Evolutionary conservation across 2,329 filamentous ascomycete genomes (phyloP).

Genomic region (Calycina herbarum): DNA sequence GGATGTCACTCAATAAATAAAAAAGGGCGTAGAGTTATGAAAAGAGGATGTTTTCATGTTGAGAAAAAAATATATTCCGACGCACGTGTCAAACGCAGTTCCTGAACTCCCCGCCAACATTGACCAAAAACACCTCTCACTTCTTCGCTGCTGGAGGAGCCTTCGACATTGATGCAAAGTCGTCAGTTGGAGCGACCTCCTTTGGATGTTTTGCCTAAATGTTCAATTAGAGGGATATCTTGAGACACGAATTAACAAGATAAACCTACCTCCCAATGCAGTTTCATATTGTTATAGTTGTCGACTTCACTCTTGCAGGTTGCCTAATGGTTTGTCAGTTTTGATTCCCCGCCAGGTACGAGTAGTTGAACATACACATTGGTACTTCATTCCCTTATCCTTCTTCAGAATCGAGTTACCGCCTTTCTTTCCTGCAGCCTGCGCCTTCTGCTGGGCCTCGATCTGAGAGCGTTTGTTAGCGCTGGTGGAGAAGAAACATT

Average conservation of each 20-base stretch:
- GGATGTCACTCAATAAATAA: neutral
- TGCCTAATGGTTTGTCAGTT: neutral
- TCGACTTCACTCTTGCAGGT: constrained; percentile 12
- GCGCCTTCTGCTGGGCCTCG: constrained; percentile 11
- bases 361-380: constrained; percentile 1
- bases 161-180: constrained; percentile 13
- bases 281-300: constrained; percentile 11
- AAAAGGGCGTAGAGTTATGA: neutral
- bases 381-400: constrained; percentile 15
- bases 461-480: neutral
- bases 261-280: constrained; percentile 9
- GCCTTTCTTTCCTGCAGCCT: constrained; percentile 11
- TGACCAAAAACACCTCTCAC: neutral
- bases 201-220: constrained; percentile 9
- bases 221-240: neutral
- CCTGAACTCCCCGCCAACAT: neutral
- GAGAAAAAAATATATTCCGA: neutral
- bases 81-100: constrained; percentile 3
- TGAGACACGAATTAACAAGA: neutral
- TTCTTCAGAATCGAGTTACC: constrained; percentile 11
- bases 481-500: neutral
- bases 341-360: too few species aligned
- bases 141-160: constrained; percentile 3
- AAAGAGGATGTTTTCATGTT: neutral
- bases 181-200: neutral